phyloP scores from a whole-genome alignment of 768 basidiomycete genomes.

The Phylloporus arenicola region DNA sequence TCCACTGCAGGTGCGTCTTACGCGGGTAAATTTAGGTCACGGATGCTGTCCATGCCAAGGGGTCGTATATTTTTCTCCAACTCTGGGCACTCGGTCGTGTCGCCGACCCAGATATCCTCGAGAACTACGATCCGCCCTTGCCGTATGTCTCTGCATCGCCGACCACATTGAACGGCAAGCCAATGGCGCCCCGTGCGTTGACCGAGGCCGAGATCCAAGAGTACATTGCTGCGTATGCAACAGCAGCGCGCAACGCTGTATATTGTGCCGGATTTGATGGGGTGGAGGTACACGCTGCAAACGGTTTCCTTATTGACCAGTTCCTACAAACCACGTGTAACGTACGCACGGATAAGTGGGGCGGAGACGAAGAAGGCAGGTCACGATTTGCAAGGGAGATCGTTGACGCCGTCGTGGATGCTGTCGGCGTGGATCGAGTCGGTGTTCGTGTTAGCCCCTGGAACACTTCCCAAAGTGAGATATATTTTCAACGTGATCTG shows the following conservation, averaged over 20 bases:
- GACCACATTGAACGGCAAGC: conserved; percentile 16
- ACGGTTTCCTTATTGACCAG: conserved; percentile 51
- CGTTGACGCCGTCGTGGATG: conserved; percentile 36
- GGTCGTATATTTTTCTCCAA: conserved; percentile 19
- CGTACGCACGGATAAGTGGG: conserved; percentile 57
- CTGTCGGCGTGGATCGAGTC: conserved; percentile 40
- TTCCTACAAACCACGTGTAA: conserved; percentile 33
- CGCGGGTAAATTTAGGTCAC: conserved; percentile 36
- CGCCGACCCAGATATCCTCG: conserved; percentile 32
- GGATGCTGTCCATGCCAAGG: conserved; percentile 49
- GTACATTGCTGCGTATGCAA: conserved; percentile 25
- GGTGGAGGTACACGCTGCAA: conserved; percentile 39
- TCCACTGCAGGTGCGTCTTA: not conserved
- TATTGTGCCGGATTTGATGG: conserved; percentile 42
- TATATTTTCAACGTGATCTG: not conserved
- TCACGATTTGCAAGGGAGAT: conserved; percentile 43
- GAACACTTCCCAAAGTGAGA: conserved; percentile 30
- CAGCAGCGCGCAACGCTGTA: conserved; percentile 32
- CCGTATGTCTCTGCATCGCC: conserved; percentile 32
- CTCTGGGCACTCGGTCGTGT: conserved; percentile 53
- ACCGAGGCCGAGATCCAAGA: conserved; percentile 30
- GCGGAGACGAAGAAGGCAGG: conserved; percentile 52
- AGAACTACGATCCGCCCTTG: conserved; percentile 30
- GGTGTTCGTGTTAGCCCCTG: conserved; percentile 43
- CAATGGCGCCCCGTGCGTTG: conserved; percentile 14